Conservation (phyloP, 192 early-diverging fungal species). For the Entophlyctis helioformis region DNA sequence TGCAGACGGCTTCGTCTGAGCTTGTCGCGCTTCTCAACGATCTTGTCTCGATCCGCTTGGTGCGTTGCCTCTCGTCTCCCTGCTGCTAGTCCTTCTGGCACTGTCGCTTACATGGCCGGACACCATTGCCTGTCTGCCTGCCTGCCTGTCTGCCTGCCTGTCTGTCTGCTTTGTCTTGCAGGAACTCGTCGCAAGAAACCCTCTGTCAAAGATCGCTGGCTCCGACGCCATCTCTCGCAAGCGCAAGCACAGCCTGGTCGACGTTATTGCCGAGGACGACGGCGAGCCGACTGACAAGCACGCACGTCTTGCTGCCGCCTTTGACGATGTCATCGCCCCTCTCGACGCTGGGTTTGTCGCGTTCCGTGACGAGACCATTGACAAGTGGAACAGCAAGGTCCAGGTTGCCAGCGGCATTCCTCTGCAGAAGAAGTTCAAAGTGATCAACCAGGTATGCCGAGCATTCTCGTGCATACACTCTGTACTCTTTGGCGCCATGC, state of each 20-base stretch:
- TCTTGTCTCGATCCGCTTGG: too few species aligned
- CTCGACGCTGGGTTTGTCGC: slow-evolving; percentile 54
- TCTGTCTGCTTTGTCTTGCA: too few species aligned
- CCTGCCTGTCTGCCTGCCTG: too few species aligned
- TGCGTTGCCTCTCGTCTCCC: too few species aligned
- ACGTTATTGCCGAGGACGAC: slow-evolving; percentile 30
- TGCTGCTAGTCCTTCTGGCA: too few species aligned
- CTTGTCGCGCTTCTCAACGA: slow-evolving; percentile 24
- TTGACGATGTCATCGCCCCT: slow-evolving; percentile 48
- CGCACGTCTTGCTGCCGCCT: slow-evolving; percentile 27
- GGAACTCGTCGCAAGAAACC: slow-evolving; percentile 14
- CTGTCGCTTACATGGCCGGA: too few species aligned
- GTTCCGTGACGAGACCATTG: slow-evolving; percentile 76
- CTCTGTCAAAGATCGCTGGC: slow-evolving; percentile 10
- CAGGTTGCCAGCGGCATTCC: slow-evolving; percentile 50
- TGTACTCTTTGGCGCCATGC: too few species aligned
- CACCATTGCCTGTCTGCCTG: too few species aligned
- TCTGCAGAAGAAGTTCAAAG: slow-evolving; percentile 87
- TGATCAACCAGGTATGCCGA: slow-evolving; percentile 63
- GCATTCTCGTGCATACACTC: too few species aligned
- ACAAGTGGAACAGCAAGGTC: slow-evolving; percentile 90
- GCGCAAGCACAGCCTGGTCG: too few species aligned
- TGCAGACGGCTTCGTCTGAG: slow-evolving; percentile 13
- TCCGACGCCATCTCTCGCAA: slow-evolving; percentile 3
- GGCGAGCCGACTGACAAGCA: slow-evolving; percentile 37